Evolutionary conservation across 805 yeast genomes (phyloP), one percentile per base, ranked within the genome.

Genomic region (Komagataella ulmi): DNA sequence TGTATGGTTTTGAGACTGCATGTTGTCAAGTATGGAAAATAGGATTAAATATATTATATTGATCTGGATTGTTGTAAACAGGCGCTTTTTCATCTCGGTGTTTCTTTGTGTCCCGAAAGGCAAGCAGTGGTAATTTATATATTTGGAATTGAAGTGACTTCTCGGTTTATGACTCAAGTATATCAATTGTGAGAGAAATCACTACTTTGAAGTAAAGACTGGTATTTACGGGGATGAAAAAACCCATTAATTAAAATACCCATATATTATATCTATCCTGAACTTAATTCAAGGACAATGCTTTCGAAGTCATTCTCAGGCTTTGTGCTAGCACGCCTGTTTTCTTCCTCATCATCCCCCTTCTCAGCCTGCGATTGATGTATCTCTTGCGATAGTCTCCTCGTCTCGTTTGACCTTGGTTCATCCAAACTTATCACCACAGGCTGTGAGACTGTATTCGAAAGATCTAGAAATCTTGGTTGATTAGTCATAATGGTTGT

Each of bases 371-470:
- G 40, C 8, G 40, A 30, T 14, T 30, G 40, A 5, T 14, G 12
- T 3, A 8, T 30, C 4, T 30, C 40, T 12, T 30, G 14, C 12
- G 40, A 10, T 14, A 14, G 3, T 1, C 8, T 14, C 14, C 6
- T 30, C 3, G 12, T 30, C 10, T 30, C 14, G 14, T 0, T 30
- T 30, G 40, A 10, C 14, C 6, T 30, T 30, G 40, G 40, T 30
- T 30, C n/a, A 10, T 30, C 40, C 12, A 14, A 30, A 8, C 14
- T 30, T 59, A 83, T 81, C 51, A 83, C 74, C 59, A 81, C 82
- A 57, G 89, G 88, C 64, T 76, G 71, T 53, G 77, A 72, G 50
- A 74, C 65, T 55, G 79, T 80, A 51, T 79, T 73, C 45, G 83
- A 72, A 63, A 82, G 72, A 48, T 73, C 70, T 64, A 82, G 71